Conservation (phyloP, 371 early-diverging fungal genomes). For the Actinomortierella ambigua region DNA sequence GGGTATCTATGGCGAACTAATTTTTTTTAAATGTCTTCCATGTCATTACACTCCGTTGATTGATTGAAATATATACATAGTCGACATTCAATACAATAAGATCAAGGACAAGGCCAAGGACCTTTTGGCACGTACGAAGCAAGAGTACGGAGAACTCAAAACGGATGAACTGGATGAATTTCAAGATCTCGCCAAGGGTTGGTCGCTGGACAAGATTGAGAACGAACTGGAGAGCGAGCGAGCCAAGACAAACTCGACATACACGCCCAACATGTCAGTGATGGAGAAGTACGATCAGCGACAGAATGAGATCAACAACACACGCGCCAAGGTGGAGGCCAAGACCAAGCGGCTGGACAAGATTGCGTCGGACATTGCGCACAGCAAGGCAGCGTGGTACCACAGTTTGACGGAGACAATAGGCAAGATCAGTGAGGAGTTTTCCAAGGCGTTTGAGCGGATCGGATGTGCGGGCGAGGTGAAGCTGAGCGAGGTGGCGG, state of each 20-base stretch:
- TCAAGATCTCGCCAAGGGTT: conserved; percentile 47
- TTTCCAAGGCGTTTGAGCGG: conserved; percentile 75
- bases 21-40: too few species aligned
- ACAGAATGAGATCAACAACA: conserved; percentile 53
- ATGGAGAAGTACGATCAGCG: conserved; percentile 72
- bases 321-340: conserved; percentile 41
- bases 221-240: conserved; percentile 55
- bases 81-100: conserved; percentile 37
- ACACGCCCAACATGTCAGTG: conserved; percentile 54
- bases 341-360: conserved; percentile 36
- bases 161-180: conserved; percentile 58
- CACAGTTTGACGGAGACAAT: conserved; percentile 65
- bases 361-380: conserved; percentile 44
- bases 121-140: conserved; percentile 51
- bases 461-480: conserved; percentile 95
- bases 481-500: conserved; percentile 68
- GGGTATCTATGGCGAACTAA: too few species aligned
- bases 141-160: conserved; percentile 47
- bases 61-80: conserved; percentile 6
- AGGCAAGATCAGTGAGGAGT: conserved; percentile 65
- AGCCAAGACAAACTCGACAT: conserved; percentile 55
- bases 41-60: too few species aligned
- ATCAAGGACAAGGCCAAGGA: conserved; percentile 48
- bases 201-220: conserved; percentile 50
- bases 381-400: conserved; percentile 66